These are phyloP conservation scores for Monilinia fructigena DNA, from an alignment of 2,329 filamentous ascomycete genomes.

Conservation along the genomic window DNA sequence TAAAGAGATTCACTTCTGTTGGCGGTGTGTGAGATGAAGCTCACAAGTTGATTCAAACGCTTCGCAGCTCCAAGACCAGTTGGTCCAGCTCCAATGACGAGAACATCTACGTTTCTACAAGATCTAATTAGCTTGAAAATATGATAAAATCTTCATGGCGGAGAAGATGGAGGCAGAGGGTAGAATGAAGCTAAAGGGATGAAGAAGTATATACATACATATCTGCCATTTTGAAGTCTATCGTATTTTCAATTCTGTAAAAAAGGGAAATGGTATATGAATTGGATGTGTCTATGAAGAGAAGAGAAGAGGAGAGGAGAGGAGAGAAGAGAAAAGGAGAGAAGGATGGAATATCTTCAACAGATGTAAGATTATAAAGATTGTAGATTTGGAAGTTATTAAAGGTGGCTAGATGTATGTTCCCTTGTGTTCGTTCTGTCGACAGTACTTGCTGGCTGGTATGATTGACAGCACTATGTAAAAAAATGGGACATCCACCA, in stretches of 20 bases:
- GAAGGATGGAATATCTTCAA: not conserved
- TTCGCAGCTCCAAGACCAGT: slow-evolving; percentile 98
- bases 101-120: slow-evolving; percentile 79
- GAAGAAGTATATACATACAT: slow-evolving; percentile 21
- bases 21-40: slow-evolving; percentile 29
- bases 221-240: slow-evolving; percentile 24
- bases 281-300: not conserved
- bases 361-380: not conserved
- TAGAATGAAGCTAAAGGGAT: not conserved
- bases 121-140: slow-evolving; percentile 21
- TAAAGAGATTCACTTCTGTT: not conserved
- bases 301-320: not conserved
- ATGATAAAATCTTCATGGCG: not conserved
- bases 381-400: not conserved
- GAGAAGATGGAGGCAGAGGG: not conserved
- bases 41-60: slow-evolving; percentile 90
- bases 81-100: slow-evolving; percentile 96
- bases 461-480: slow-evolving; percentile 2
- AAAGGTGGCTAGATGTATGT: slow-evolving; percentile 18
- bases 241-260: not conserved
- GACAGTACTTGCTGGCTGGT: not conserved
- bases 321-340: not conserved
- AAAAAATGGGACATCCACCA: not conserved
- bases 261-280: not conserved
- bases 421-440: not conserved